Percentiles rank a stretch among this genome's conserved stretches.
These are phyloP conservation scores for Lotmaria passim DNA, from an alignment of 208 protist species.

Conservation along the genomic window DNA sequence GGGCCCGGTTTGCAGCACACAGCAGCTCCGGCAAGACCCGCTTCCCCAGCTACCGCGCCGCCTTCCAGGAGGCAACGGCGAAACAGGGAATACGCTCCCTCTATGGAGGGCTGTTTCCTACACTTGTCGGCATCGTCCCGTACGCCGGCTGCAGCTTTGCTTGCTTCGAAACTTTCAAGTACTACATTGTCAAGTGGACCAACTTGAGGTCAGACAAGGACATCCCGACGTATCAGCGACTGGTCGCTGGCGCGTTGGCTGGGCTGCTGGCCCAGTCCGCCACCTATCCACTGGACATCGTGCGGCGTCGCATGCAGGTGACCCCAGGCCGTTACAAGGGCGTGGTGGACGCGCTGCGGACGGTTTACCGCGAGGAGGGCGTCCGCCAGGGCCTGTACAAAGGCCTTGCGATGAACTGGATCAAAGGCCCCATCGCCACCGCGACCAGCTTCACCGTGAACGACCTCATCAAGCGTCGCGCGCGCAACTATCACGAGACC, in stretches of 20 bases:
- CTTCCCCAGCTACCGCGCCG: conserved; percentile 74
- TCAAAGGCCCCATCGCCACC: conserved; percentile 93
- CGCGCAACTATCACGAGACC: conserved; percentile 75
- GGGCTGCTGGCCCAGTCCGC: conserved; percentile 92
- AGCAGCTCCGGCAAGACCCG: conserved; percentile 63
- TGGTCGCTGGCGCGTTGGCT: conserved; percentile 83
- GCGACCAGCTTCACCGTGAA: conserved; percentile 92
- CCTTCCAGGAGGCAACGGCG: conserved; percentile 62
- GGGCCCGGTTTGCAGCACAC: conserved; percentile 86
- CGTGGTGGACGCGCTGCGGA: conserved; percentile 61
- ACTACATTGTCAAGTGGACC: conserved; percentile 55
- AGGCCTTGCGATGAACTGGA: conserved; percentile 94
- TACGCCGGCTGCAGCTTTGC: conserved; percentile 95
- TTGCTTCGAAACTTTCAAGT: conserved; percentile 91
- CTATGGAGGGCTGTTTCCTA: conserved; percentile 89
- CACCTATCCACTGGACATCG: conserved; percentile 95
- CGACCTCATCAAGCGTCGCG: conserved; percentile 85
- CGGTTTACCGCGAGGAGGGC: conserved; percentile 82
- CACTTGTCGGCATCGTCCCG: conserved; percentile 93
- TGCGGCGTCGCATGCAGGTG: conserved; percentile 93
- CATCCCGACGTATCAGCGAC: conserved; percentile 71
- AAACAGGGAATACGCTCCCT: conserved; percentile 69
- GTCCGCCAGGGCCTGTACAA: conserved; percentile 86
- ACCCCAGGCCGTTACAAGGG: conserved; percentile 76
- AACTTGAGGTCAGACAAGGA: conserved; percentile 68